These are phyloP conservation scores for Mycena citricolor DNA, from an alignment of 1,284 basidiomycete genomes.

Conservation along the genomic window DNA sequence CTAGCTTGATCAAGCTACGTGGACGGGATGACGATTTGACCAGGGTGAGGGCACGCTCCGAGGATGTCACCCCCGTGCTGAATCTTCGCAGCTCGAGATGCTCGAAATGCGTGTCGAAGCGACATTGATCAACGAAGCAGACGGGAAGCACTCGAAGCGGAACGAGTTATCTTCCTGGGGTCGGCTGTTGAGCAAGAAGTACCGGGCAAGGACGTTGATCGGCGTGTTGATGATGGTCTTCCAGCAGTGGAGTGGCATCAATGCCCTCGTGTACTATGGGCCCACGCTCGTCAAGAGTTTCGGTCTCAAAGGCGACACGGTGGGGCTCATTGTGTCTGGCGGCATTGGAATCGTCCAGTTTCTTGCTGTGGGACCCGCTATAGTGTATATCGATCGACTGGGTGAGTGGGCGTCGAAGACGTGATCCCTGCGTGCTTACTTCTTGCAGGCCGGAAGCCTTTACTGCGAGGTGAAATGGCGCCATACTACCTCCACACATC, in stretches of 20 bases:
- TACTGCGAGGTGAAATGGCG: constrained; percentile 51
- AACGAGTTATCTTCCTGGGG: constrained; percentile 53
- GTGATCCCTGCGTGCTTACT: neutral
- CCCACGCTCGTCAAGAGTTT: constrained; percentile 67
- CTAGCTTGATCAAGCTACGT: constrained; percentile 54
- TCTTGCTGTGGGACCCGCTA: constrained; percentile 71
- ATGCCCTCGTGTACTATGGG: constrained; percentile 79
- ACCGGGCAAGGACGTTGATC: constrained; percentile 60
- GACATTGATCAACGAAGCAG: constrained; percentile 41
- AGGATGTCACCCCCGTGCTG: neutral
- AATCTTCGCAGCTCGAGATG: constrained; percentile 54
- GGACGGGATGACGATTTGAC: constrained; percentile 16
- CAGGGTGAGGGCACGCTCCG: constrained; percentile 4
- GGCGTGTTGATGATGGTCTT: constrained; percentile 77
- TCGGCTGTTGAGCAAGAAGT: constrained; percentile 51
- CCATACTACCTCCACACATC: neutral
- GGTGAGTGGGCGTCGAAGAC: constrained; percentile 46
- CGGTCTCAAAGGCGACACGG: constrained; percentile 51
- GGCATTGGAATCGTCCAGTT: constrained; percentile 81
- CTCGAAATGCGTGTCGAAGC: constrained; percentile 72
- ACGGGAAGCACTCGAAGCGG: constrained; percentile 20
- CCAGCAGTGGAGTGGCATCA: constrained; percentile 84
- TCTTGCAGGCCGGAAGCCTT: constrained; percentile 55
- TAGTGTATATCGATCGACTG: constrained; percentile 68
- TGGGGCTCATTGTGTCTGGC: constrained; percentile 66